Base-by-base conservation (phyloP, 768 basidiomycete species). In the Psilocybe cyanescens region DNA sequence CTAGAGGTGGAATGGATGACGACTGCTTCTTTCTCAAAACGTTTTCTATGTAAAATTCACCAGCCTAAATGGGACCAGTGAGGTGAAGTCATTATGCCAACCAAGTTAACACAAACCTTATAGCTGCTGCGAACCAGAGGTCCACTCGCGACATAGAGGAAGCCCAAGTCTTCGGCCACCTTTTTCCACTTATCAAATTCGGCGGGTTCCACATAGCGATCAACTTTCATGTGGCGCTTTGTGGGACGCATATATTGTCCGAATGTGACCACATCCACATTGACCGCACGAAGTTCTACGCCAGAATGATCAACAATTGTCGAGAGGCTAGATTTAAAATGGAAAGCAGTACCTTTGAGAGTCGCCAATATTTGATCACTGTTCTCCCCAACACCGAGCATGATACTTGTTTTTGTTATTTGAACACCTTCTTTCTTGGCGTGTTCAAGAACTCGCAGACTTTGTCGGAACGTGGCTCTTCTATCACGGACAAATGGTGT, bases 231-330 rank as follows among this genome's bases (percentile, higher is more conserved):
- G 76, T 99, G 97, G 30, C 89, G 86, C 75, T 99, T 99, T 8
- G 97, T 98, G 6, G 97, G 97, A 52, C 97, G 91, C 97, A 99
- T 99, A 75, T 99, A 99, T 77, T 99, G 97, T 2, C 97, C 97
- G 72, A 99, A 99, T 1, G 97, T 99, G 30, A 99, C 95, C 5
- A 99, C 97, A 70, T 99, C 97, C 48, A 99, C 96, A 66, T 94
- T 84, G 49, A 87, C 80, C 65, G 88, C 89, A 47, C 97, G 90
- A 6, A 99, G 83, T 65, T 97, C 97, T 99, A 72, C 19, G 30
- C 11, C 41, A 35, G 47, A 2, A 16, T 29, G 24, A 53, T n/a
- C 35, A 24, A 45, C 49, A 55, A 39, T 60, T 47, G n/a, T 54
- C 53, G 65, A 31, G 53, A 50, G 1, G 37, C 17, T 52, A 35